A percentile compares a stretch with the other conserved stretches of the same genome.
Evolutionary conservation across 1,284 basidiomycete genomes (phyloP).

Genomic region (Thelephora terrestris): DNA sequence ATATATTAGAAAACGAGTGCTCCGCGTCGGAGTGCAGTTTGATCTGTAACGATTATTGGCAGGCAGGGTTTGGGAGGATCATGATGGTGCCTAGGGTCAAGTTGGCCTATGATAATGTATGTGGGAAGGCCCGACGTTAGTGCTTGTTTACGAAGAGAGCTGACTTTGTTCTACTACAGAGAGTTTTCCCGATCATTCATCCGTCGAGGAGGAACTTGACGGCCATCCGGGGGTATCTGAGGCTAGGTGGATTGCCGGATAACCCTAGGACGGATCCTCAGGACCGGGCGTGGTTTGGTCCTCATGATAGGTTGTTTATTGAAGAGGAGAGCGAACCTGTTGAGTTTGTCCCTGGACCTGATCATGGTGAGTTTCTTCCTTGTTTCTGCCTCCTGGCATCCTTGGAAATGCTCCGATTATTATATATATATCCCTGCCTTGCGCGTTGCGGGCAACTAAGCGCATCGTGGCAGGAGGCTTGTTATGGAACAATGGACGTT

Average conservation of each 20-base stretch:
- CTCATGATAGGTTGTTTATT: slow-evolving; percentile 86
- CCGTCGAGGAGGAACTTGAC: slow-evolving; percentile 81
- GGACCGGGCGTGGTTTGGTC: slow-evolving; percentile 90
- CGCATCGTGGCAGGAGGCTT: too few species aligned
- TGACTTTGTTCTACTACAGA: slow-evolving; percentile 35
- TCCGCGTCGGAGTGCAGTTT: slow-evolving; percentile 89
- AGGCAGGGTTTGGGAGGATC: slow-evolving; percentile 86
- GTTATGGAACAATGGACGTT: not conserved
- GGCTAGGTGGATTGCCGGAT: slow-evolving; percentile 86
- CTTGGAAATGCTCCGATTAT: not conserved
- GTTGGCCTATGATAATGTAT: slow-evolving; percentile 82
- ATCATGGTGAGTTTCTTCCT: slow-evolving; percentile 61
- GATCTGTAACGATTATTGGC: slow-evolving; percentile 95
- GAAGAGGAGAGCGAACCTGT: slow-evolving; percentile 75
- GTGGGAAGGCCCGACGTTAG: slow-evolving; percentile 17
- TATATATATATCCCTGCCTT: not conserved
- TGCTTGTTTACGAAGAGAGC: not conserved
- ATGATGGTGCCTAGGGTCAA: slow-evolving; percentile 95
- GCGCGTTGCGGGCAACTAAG: too few species aligned
- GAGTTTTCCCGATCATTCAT: slow-evolving; percentile 90
- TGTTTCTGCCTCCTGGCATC: not conserved
- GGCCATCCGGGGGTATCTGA: slow-evolving; percentile 85
- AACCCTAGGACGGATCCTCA: slow-evolving; percentile 92
- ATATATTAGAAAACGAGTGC: slow-evolving; percentile 75
- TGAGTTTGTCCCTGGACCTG: slow-evolving; percentile 74